These are phyloP conservation scores for Collybia sp. DNA, from an alignment of 768 basidiomycete genomes.

Conservation along the genomic window DNA sequence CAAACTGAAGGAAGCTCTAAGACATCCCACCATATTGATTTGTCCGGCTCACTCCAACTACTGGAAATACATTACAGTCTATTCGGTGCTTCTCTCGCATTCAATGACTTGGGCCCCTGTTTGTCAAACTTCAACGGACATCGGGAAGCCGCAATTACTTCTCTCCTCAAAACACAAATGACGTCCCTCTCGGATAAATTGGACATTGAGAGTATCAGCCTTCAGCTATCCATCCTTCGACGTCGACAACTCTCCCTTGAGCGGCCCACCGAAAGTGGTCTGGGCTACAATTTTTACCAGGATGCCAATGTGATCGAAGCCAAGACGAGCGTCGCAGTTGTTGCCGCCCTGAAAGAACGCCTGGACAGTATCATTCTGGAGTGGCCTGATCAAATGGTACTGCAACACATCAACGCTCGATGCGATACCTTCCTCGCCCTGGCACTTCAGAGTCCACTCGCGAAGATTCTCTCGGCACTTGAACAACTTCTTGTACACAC, in stretches of 20 bases:
- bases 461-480: conserved; percentile 74
- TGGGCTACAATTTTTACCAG: conserved; percentile 69
- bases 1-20: conserved; percentile 6
- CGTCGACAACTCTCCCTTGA: conserved; percentile 29
- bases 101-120: background rate
- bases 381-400: conserved; percentile 98
- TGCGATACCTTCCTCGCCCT: conserved; percentile 63
- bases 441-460: conserved; percentile 65
- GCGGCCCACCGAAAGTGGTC: conserved; percentile 9
- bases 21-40: conserved; percentile 22
- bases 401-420: conserved; percentile 75
- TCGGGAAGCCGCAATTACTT: conserved; percentile 26
- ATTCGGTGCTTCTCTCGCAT: conserved; percentile 16
- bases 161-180: conserved; percentile 23
- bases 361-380: conserved; percentile 58
- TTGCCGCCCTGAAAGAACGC: conserved; percentile 46
- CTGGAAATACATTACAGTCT: conserved; percentile 45
- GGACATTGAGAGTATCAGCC: conserved; percentile 45
- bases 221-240: conserved; percentile 49
- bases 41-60: conserved; percentile 32
- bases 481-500: conserved; percentile 84
- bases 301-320: conserved; percentile 75
- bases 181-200: conserved; percentile 33
- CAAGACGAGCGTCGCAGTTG: conserved; percentile 49
- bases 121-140: conserved; percentile 23